Base-by-base conservation (phyloP, 225 moss, liverwort and hornwort species). In the Polytrichum commune region DNA sequence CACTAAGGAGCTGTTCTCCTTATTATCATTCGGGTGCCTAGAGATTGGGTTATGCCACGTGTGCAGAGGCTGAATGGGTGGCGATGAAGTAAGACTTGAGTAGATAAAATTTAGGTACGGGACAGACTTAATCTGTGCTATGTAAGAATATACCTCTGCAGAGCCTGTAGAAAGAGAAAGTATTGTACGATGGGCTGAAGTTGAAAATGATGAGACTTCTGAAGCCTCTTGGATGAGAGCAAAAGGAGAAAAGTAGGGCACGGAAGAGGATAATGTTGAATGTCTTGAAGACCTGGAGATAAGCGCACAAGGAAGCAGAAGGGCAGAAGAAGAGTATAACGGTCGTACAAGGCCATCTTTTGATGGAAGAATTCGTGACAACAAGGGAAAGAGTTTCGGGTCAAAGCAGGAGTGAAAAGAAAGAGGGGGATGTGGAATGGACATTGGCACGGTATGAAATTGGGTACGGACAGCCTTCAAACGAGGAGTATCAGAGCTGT, bases 401-500 rank as follows among this genome's bases (percentile, higher is more conserved):
- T 77, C 79, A 6, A 72, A 30, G 2, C 80, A 78, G 27, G 78
- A 60, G 35, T 66, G 75, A 26, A 53, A 56, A 55, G 83, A 73
- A 19, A 86, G 87, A 53, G 86, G 74, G 35, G 86, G 77, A 67
- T 81, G 75, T 27, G 88, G 88, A 78, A 89, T 73, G 7, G 86
- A 75, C 18, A 84, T 69, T 4, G 88, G 87, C 18, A 90, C 79
- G 5, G 90, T 74, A 70, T 96, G 77, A 29, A 91, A 87, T 24
- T 93, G 63, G 27, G 86, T 87, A 16, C 87, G 85, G 23, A 90
- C 79, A 30, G 79, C 85, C 55, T 86, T 79, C 25, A 81, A 79
- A 29, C 89, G 93, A 74, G 88, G 25, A 55, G 74, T 92, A 22
- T 93, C 89, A 5, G 90, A 87, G 19, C 92, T 70, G 62, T 91